Conservation (phyloP, 208 protist genomes). For the Acanthamoeba rhysodes region DNA sequence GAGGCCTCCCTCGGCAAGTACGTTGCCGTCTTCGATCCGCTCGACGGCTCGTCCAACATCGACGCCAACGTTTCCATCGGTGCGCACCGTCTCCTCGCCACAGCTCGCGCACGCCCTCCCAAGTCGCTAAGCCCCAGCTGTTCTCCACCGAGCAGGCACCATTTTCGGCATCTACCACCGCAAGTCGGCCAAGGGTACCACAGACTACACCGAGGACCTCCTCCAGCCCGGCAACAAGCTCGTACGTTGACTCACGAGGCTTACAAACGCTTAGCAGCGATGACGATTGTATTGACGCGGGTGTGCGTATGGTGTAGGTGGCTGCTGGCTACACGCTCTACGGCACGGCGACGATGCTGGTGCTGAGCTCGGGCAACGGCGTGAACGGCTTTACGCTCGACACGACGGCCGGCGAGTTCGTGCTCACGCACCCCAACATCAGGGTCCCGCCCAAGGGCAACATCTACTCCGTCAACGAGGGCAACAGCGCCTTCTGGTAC, state of each 20-base stretch:
- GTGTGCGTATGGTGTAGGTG: slow-evolving; percentile 10
- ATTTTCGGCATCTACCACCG: slow-evolving; percentile 94
- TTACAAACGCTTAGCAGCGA: neutral
- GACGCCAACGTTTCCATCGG: slow-evolving; percentile 98
- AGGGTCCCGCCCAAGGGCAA: slow-evolving; percentile 78
- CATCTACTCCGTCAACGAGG: slow-evolving; percentile 99
- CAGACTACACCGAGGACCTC: slow-evolving; percentile 12
- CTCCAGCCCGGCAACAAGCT: slow-evolving; percentile 83
- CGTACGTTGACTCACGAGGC: slow-evolving; percentile 63
- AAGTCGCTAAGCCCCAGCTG: neutral
- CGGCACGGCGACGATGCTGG: slow-evolving; percentile 92
- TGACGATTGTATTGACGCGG: too few relatives aligned
- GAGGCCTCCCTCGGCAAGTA: slow-evolving; percentile 90
- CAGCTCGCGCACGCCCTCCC: neutral
- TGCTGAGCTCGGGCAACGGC: slow-evolving; percentile 92
- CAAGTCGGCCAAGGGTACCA: slow-evolving; percentile 46
- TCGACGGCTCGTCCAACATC: slow-evolving; percentile 98
- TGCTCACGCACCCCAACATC: slow-evolving; percentile 95
- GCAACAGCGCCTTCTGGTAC: slow-evolving; percentile 89
- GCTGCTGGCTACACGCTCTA: slow-evolving; percentile 91
- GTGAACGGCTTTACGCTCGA: slow-evolving; percentile 81
- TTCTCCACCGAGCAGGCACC: slow-evolving; percentile 74
- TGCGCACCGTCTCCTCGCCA: slow-evolving; percentile 58
- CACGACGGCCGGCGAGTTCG: slow-evolving; percentile 96
- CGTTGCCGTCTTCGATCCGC: slow-evolving; percentile 96